Percentiles rank a stretch among this genome's conserved stretches.
These are phyloP conservation scores for Pyrus hybrid DNA, from an alignment of 331 rosid species.

Conservation along the genomic window DNA sequence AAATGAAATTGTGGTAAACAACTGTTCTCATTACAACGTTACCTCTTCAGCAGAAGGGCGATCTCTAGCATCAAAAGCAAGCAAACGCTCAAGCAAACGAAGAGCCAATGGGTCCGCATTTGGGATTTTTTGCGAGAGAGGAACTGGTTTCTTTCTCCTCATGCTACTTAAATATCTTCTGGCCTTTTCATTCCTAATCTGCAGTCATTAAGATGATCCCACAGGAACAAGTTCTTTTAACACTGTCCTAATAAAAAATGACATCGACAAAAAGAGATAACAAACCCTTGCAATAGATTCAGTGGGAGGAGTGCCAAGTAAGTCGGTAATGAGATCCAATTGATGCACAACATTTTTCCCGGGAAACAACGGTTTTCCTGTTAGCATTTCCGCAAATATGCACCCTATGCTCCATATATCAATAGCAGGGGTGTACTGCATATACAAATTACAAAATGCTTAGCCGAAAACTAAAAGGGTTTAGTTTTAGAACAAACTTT, in stretches of 20 bases:
- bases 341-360: conserved; percentile 54
- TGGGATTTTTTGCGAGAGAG: conserved; percentile 46
- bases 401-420: conserved; percentile 82
- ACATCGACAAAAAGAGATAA: neutral
- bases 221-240: neutral
- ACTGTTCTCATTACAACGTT: neutral
- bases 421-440: conserved; percentile 68
- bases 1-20: neutral
- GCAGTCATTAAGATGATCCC: conserved; percentile 2
- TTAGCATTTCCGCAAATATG: conserved; percentile 60
- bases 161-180: conserved; percentile 44
- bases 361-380: conserved; percentile 48
- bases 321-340: conserved; percentile 56
- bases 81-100: conserved; percentile 42
- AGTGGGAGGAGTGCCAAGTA: conserved; percentile 49
- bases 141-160: conserved; percentile 39
- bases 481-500: neutral
- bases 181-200: conserved; percentile 70
- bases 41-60: conserved; percentile 67
- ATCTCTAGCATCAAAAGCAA: conserved; percentile 57
- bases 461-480: neutral
- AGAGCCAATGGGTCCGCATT: conserved; percentile 57
- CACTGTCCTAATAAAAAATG: neutral
- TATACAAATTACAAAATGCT: neutral
- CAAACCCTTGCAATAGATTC: conserved; percentile 49